phyloP scores from a whole-genome alignment of 2,329 filamentous ascomycete genomes.

The Fusarium gaditjirri region DNA sequence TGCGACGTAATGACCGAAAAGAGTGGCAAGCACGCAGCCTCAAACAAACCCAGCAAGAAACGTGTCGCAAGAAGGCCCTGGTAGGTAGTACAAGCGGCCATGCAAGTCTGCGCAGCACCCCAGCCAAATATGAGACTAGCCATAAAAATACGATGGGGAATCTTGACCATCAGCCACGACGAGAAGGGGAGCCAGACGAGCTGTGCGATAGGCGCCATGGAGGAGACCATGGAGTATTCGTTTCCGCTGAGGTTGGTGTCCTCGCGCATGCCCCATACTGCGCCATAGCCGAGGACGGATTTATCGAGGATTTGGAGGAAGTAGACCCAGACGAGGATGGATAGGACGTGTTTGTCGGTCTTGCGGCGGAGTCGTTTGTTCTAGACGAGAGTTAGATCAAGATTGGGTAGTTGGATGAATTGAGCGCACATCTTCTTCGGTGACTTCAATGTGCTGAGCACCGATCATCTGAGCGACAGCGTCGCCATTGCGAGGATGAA shows the following conservation, averaged over 20 bases:
- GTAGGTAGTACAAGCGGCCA: conserved; percentile 61
- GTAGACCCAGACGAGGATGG: conserved; percentile 67
- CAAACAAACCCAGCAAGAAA: conserved; percentile 59
- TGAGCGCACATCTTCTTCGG: conserved; percentile 27
- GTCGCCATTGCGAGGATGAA: not conserved
- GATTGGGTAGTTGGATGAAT: too few species aligned
- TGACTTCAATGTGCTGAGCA: conserved; percentile 27
- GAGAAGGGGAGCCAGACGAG: conserved; percentile 70
- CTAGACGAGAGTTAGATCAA: not conserved
- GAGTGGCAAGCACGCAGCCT: conserved; percentile 63
- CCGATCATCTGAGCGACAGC: conserved; percentile 27
- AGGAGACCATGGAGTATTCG: conserved; percentile 67
- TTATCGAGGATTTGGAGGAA: conserved; percentile 70
- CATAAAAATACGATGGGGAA: conserved; percentile 69
- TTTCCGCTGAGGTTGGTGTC: conserved; percentile 63
- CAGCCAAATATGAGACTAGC: conserved; percentile 58
- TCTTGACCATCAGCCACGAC: conserved; percentile 68
- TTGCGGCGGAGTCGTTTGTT: conserved; percentile 64
- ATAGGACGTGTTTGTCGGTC: conserved; percentile 69
- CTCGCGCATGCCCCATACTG: conserved; percentile 63
- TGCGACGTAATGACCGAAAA: conserved; percentile 60
- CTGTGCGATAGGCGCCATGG: conserved; percentile 68
- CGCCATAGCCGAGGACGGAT: conserved; percentile 65
- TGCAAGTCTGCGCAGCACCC: conserved; percentile 56
- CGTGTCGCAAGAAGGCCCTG: conserved; percentile 60